phyloP scores from a whole-genome alignment of 1,139 yeast genomes.

The Magnusiomyces suaveolens region DNA sequence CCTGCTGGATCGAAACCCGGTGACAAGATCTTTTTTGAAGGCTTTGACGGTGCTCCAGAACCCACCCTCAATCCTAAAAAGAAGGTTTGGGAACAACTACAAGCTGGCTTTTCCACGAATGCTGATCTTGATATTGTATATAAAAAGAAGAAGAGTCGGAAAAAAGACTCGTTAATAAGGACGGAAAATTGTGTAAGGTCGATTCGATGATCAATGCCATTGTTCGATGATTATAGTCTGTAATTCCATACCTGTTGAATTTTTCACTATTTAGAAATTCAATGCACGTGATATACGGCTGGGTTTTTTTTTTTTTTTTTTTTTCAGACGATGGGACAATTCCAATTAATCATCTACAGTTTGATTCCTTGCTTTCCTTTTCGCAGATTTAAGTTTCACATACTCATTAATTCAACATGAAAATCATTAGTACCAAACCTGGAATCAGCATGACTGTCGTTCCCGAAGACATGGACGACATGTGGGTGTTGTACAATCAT shows the following conservation, averaged over 20 bases:
- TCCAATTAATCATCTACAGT: no score
- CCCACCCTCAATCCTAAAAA: constrained; percentile 94
- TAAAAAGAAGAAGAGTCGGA: constrained; percentile 67
- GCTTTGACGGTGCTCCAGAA: constrained; percentile 72
- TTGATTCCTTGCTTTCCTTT: no score
- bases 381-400: no score
- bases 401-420: no score
- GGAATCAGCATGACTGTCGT: neutral
- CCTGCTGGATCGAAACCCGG: constrained; percentile 94
- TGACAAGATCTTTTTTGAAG: constrained; percentile 92
- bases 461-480: constrained; percentile 69
- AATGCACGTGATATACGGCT: no score
- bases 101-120: constrained; percentile 79
- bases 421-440: neutral
- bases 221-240: constrained; percentile 73
- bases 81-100: constrained; percentile 94
- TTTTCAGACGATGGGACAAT: no score
- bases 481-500: constrained; percentile 80
- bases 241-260: no score
- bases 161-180: constrained; percentile 65
- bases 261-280: no score
- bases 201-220: constrained; percentile 57
- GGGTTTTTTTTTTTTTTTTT: neutral
- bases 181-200: constrained; percentile 67
- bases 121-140: constrained; percentile 68